These are phyloP conservation scores for Arthrobotrys sinensis DNA, from an alignment of 2,329 filamentous ascomycete species.

Conservation along the genomic window DNA sequence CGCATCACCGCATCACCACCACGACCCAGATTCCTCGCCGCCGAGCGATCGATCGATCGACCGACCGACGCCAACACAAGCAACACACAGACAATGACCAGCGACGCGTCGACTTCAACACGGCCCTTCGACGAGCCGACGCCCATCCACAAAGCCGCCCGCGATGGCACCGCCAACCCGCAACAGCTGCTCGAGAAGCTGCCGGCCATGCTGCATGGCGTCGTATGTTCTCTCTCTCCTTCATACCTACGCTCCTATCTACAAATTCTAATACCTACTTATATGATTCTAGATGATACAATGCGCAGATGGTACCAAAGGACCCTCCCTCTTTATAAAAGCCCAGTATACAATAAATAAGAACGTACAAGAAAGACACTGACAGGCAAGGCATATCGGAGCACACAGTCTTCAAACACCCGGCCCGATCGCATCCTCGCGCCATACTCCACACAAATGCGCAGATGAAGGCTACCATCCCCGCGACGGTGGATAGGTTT, in stretches of 20 bases:
- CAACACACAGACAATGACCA: constrained; percentile 30
- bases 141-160: constrained; percentile 49
- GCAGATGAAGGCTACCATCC: constrained; percentile 61
- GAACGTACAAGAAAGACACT: constrained; percentile 27
- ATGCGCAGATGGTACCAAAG: constrained; percentile 58
- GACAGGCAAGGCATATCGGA: constrained; percentile 38
- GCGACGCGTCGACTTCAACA: constrained; percentile 30
- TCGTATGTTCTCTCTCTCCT: constrained; percentile 33
- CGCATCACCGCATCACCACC: neutral
- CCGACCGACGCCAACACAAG: neutral
- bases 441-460: constrained; percentile 64
- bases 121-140: constrained; percentile 40
- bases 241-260: too few species aligned
- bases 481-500: constrained; percentile 63
- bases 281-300: constrained; percentile 61
- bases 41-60: too few species aligned
- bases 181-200: constrained; percentile 59
- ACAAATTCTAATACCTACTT: too few species aligned
- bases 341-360: neutral
- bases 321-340: neutral
- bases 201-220: constrained; percentile 59
- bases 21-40: neutral
- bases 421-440: constrained; percentile 61
- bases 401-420: constrained; percentile 63
- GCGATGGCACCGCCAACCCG: constrained; percentile 46